Evolutionary conservation across 2,329 filamentous ascomycete genomes (phyloP).

Genomic region (Cercospora beticola): DNA sequence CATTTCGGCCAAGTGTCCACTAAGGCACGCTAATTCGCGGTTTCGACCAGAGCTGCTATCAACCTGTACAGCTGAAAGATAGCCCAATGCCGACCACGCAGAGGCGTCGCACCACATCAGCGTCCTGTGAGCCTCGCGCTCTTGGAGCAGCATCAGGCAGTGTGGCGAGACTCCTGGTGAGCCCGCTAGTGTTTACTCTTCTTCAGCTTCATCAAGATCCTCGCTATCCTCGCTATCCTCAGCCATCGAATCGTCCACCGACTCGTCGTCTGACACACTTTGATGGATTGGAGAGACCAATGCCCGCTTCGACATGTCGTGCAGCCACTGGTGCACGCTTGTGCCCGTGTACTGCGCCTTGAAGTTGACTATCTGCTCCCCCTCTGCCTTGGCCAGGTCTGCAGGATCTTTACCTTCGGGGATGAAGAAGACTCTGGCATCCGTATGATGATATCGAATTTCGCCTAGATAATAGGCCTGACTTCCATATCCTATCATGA

Average conservation of each 20-base stretch:
- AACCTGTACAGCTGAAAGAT: neutral
- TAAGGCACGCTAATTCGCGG: neutral
- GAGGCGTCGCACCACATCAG: neutral
- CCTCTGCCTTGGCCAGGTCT: neutral
- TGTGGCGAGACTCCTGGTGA: neutral
- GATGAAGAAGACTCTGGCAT: neutral
- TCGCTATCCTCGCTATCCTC: neutral
- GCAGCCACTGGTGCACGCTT: constrained; percentile 11
- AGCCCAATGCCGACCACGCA: neutral
- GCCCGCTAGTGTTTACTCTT: neutral
- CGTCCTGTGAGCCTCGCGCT: neutral
- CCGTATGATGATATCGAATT: neutral
- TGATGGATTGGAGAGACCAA: constrained; percentile 16
- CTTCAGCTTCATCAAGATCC: neutral
- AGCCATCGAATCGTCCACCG: neutral
- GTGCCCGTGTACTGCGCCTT: constrained; percentile 6
- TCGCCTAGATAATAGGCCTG: neutral
- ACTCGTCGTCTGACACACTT: neutral
- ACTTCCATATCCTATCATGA: constrained; percentile 12
- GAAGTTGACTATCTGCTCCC: neutral
- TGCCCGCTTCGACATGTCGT: constrained; percentile 11
- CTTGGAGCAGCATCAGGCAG: neutral
- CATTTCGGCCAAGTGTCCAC: neutral
- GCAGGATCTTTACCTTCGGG: constrained; percentile 10
- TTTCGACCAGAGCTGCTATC: neutral